Base-by-base conservation (phyloP, 306 rosid species). In the Lupinus albus region DNA sequence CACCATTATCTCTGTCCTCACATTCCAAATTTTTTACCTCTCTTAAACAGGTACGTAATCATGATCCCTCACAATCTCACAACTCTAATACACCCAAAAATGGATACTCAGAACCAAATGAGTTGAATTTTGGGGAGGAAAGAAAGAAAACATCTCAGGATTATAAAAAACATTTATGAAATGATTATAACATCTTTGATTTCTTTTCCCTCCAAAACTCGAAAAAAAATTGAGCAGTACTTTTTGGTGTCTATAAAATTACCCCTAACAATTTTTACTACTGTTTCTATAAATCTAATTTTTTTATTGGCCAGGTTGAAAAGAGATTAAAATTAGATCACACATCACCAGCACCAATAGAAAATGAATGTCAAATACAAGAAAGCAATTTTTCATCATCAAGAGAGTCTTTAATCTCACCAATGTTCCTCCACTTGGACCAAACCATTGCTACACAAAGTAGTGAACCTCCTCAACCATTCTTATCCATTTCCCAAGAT, bases 11-110 rank as follows among this genome's bases (percentile, higher is more conserved):
- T 0, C 54, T 78, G 25, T 78, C 84, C 28, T 62, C 78, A 63
- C 92, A 82, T 78, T 77, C 87, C 75, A 87, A 72, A 70, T 92
- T 92, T 89, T 92, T 92, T 76, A 82, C 85, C 18, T 89, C 97
- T 13, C 84, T 92, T 0, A 85, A 82, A 52, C 96, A 87, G 91
- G 96, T 84, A 55, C 9, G 7, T 8, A 55, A 30, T 16, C 41
- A 20, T 25, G 4, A 25, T 25, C 30, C 30, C 4, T 3, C 4
- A 25, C 30, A 25, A 25, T 25, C 4, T 3, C 4, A 25, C 30
- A 25, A 25, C 4, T 25, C 30, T 25, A 25, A 2, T 25, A 25
- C 30, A 25, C 30, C 30, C 2, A 25, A 25, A 25, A 25, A 21
- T 21, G 3, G 28, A 3, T 21, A 3, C 28, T 21, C 28, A n/a